Base-by-base conservation (phyloP, 345 rosid genomes). In the Euphorbia pulcherrima region DNA sequence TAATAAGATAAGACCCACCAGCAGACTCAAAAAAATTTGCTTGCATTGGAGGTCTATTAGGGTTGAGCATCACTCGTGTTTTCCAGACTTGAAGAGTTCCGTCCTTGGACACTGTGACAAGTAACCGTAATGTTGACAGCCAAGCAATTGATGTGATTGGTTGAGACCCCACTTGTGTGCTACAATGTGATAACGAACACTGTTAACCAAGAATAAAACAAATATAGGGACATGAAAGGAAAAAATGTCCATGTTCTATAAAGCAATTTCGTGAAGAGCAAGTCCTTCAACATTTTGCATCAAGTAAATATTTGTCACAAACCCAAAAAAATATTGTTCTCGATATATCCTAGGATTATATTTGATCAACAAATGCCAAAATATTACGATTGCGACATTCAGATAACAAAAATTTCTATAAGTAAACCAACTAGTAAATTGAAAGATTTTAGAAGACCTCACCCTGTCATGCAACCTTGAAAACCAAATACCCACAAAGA, bases 51-150 rank as follows among this genome's bases (percentile, higher is more conserved):
- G 99, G 95, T 67, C 90, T 86, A 75, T 88, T 91, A 35, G 97
- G 96, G 82, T 94, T 88, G 46, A 86, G 78, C 9, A 80, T 77
- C 65, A 85, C 82, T 47, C 96, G 80, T 53, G 96, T 91, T 79
- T 88, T 94, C 97, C 99, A 94, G 35, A 88, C 96, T 77, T 94
- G 97, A 79, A 94, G 83, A 70, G 84, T 77, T 64, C 97, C 99
- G 82, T 94, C 99, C 83, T 83, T 91, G 64, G 90, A 86, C 58
- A 94, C 85, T 68, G 96, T 88, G 68, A 91, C 85, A 76, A 91
- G 95, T 59, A 89, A 77, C 73, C 87, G 90, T 81, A 84, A 79
- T 84, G 85, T 74, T 18, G 99, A 77, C 56, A 91, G 87, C 99
- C 99, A 94, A 62, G 97, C 79, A 77, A 91, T 72, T 70, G 99